Evolutionary conservation across 495 filamentous ascomycete genomes (phyloP), one percentile per base, ranked within the genome.

Genomic region (Hypoxylon intermedium): DNA sequence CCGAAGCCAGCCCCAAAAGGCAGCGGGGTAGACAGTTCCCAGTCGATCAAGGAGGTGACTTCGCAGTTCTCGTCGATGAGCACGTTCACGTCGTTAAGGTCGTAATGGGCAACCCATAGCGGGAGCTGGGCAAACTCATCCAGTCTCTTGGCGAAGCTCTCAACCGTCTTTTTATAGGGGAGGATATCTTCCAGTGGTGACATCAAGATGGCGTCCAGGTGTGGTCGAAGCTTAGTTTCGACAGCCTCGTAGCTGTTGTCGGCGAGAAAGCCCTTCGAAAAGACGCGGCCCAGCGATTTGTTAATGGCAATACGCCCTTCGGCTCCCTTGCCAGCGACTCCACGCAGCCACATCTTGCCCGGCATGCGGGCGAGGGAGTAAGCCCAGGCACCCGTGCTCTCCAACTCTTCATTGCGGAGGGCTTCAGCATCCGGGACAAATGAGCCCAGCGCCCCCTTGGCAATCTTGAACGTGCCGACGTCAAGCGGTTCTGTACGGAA

Each of bases 51-150:
- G 30, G 55, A 68, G 42, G 72, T 63, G 15, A 74, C 60, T 16
- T 67, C 41, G 47, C 52, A 71, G 33, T 74, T 54, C 58, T 69
- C 65, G 48, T 74, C 61, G 21, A 74, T 49, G 26, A 75, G 58
- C 9, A 73, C 58, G 47, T 75, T 75, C 26, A 74, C 56, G 9
- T 69, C 58, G 58, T 75, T 74, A 9, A 74, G 64, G 47, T 74
- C 64, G 34, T 58, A 58, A 20, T 63, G 60, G 12, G 71, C 21
- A 20, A 75, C 53, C 57, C 64, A 74, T 16, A 74, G 62, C 47
- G 67, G 71, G 40, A 74, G 70, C 31, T 58, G 28, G 21, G 58
- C 53, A 18, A 75, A 45, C 36, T 64, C 24, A 9, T 73, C 69
- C 0, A 69, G 57, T 26, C 60, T 72, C 20, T 62, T 50, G 18